These are phyloP conservation scores for Solanum dulcamara DNA, from an alignment of 257 asterid genomes.

Conservation along the genomic window DNA sequence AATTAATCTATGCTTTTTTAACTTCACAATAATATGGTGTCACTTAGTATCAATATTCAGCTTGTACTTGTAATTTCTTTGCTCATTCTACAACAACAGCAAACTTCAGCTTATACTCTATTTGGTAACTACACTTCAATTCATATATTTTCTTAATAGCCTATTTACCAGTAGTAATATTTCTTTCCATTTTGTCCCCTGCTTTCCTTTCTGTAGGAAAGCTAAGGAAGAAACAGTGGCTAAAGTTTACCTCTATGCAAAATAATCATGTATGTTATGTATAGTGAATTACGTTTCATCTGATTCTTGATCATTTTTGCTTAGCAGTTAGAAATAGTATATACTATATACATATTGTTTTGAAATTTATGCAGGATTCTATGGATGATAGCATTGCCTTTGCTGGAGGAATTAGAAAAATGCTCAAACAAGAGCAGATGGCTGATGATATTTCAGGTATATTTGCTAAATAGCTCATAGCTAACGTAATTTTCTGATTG, in stretches of 20 bases:
- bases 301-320: not conserved
- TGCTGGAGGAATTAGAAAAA: not conserved
- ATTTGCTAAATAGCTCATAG: not conserved
- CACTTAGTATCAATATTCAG: slow-evolving; percentile 14
- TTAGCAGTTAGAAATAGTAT: not conserved
- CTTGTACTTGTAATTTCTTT: slow-evolving; percentile 10
- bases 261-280: not conserved
- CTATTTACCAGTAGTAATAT: not conserved
- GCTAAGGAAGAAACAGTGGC: not conserved
- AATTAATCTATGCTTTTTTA: not conserved
- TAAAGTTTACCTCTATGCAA: not conserved
- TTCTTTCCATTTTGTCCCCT: not conserved
- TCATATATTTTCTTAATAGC: not conserved
- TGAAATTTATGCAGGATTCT: not conserved
- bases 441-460: not conserved
- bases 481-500: not conserved
- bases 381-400: not conserved
- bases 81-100: not conserved
- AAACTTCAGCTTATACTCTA: slow-evolving; percentile 24
- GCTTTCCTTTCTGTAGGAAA: not conserved
- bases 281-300: not conserved
- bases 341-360: not conserved
- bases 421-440: not conserved
- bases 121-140: slow-evolving; percentile 16
- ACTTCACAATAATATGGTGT: slow-evolving; percentile 29